These are phyloP conservation scores for Saccharomycopsis vini DNA, from an alignment of 805 yeast genomes.

Conservation along the genomic window DNA sequence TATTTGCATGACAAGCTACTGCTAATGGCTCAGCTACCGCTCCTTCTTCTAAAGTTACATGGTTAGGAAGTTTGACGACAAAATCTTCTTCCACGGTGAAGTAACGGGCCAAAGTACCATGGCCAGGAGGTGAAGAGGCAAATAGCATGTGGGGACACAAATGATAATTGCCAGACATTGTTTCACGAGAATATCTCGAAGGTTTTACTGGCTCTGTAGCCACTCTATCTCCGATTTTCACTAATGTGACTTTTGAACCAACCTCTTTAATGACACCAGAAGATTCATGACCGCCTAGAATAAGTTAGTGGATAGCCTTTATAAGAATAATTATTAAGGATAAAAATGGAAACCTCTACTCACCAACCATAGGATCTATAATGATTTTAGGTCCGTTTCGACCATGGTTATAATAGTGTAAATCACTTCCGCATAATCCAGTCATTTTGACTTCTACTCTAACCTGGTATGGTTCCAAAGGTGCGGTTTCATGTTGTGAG, in stretches of 20 bases:
- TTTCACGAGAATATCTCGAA: conserved; percentile 62
- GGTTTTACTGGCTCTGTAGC: conserved; percentile 91
- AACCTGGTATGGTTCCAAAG: conserved; percentile 57
- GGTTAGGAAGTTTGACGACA: conserved; percentile 69
- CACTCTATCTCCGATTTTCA: conserved; percentile 73
- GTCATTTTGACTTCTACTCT: conserved; percentile 70
- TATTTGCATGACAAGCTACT: conserved; percentile 78
- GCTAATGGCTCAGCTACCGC: conserved; percentile 82
- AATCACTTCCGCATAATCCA: conserved; percentile 83
- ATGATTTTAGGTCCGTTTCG: conserved; percentile 70
- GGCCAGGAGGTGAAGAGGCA: conserved; percentile 85
- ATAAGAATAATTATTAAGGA: too few species aligned
- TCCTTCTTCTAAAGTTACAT: conserved; percentile 75
- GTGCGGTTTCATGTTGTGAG: conserved; percentile 32
- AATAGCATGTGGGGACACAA: conserved; percentile 79
- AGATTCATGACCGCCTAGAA: conserved; percentile 91
- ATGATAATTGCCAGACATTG: conserved; percentile 72
- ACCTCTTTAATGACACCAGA: conserved; percentile 70
- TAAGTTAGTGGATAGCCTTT: too few species aligned
- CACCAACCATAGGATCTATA: conserved; percentile 68
- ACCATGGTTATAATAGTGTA: conserved; percentile 76
- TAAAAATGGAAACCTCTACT: too few species aligned
- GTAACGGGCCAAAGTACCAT: conserved; percentile 72
- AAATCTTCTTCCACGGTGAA: conserved; percentile 74
- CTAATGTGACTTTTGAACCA: conserved; percentile 52